Percentiles rank a stretch among this genome's conserved stretches.
Conservation (phyloP, 805 yeast species). For the Alloascoidea hylecoeti region DNA sequence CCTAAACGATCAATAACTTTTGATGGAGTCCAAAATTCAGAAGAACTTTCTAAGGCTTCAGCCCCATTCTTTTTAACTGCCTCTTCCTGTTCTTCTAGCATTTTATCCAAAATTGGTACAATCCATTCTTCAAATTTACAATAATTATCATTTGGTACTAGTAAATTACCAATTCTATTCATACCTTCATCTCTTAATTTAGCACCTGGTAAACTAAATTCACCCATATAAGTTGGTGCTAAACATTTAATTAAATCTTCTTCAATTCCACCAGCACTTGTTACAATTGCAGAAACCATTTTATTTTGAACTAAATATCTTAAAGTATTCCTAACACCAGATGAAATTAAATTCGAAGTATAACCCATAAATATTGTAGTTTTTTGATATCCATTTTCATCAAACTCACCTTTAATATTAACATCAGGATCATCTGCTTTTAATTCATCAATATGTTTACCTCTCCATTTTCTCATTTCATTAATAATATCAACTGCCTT, state of each 20-base stretch:
- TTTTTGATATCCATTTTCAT: slow-evolving; percentile 64
- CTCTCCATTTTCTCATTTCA: slow-evolving; percentile 90
- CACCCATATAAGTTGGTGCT: slow-evolving; percentile 95
- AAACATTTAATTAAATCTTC: slow-evolving; percentile 94
- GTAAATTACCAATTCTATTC: slow-evolving; percentile 93
- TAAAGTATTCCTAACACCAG: slow-evolving; percentile 87
- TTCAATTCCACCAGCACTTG: slow-evolving; percentile 98
- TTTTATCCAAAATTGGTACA: slow-evolving; percentile 78
- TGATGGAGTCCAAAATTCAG: slow-evolving; percentile 86
- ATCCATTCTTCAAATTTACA: slow-evolving; percentile 98
- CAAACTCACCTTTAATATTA: slow-evolving; percentile 50
- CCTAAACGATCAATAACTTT: slow-evolving; percentile 86
- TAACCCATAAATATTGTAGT: slow-evolving; percentile 92
- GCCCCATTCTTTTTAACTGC: slow-evolving; percentile 39
- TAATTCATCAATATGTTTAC: slow-evolving; percentile 52
- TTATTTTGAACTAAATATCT: slow-evolving; percentile 85
- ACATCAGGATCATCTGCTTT: slow-evolving; percentile 43
- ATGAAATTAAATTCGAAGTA: slow-evolving; percentile 89
- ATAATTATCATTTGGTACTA: slow-evolving; percentile 96
- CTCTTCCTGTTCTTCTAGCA: slow-evolving; percentile 80
- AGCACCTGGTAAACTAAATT: slow-evolving; percentile 70
- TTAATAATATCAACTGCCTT: slow-evolving; percentile 87
- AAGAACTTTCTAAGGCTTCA: slow-evolving; percentile 36
- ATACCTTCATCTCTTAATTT: slow-evolving; percentile 85
- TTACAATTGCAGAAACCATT: slow-evolving; percentile 87